Evolutionary conservation across 2,329 filamentous ascomycete species (phyloP).

Genomic region (Xenosphaeropsis pyriputrescens): DNA sequence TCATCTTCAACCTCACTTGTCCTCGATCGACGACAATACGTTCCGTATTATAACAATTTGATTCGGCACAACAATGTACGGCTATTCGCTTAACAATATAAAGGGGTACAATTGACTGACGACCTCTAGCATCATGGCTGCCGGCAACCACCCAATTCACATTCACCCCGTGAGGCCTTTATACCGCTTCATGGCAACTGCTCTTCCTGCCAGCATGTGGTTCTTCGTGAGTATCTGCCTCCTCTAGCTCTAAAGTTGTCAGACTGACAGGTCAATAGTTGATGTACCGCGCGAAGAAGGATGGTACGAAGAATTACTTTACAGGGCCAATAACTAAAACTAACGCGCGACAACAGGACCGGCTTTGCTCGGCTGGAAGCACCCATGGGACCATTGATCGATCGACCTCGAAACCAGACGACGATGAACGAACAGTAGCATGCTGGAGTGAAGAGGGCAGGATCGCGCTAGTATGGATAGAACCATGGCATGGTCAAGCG

Average conservation of each 20-base stretch:
- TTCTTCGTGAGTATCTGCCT: constrained; percentile 63
- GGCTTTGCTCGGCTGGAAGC: constrained; percentile 81
- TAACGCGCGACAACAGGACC: constrained; percentile 31
- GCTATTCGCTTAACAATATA: no score
- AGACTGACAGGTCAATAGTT: constrained; percentile 37
- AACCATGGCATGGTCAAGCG: no score
- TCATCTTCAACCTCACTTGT: no score
- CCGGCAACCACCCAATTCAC: constrained; percentile 34
- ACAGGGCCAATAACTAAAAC: not conserved
- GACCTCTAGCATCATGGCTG: not conserved
- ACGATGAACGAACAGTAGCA: no score
- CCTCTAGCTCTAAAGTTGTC: not conserved
- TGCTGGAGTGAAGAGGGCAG: no score
- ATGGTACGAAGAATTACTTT: constrained; percentile 40
- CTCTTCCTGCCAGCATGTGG: constrained; percentile 94
- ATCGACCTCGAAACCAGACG: no score
- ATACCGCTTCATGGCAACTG: constrained; percentile 77
- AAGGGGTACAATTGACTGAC: no score
- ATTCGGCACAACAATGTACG: no score
- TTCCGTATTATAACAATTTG: no score
- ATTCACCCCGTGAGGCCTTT: constrained; percentile 49
- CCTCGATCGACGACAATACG: no score
- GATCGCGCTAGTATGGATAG: no score
- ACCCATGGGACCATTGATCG: constrained; percentile 83
- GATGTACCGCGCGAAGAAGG: constrained; percentile 94